Evolutionary conservation across 2,329 filamentous ascomycete genomes (phyloP), one percentile per base, ranked within the genome.

Genomic region (Cladosporium phlei): DNA sequence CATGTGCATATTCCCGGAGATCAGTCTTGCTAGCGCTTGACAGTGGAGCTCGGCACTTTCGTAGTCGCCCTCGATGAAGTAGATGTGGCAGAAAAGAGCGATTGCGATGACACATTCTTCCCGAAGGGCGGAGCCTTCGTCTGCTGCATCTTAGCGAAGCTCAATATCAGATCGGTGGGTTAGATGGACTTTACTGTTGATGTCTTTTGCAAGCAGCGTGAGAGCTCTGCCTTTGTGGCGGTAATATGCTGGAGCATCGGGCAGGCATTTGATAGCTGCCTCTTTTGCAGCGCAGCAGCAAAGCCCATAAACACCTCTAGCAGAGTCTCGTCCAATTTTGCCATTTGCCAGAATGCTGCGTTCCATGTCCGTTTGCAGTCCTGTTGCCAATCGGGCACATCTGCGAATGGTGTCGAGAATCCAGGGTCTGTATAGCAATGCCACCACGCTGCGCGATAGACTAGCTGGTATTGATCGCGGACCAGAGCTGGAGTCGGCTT

Each of bases 381-480:
- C 16, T 28, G 14, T 9, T 39, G 37, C 37, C 37, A 39, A 4
- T 22, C 17, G 10, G 37, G 37, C 17, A 39, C 35, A 3, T 30
- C 16, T 2, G 22, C 19, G 5, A 9, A 17, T 14, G 5, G 12
- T 16, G 16, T 12, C 25, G 10, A 12, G 9, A 14, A 39, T 9
- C 24, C 22, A 16, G 24, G 24, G 11, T 20, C 21, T 3, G 25
- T 16, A 39, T 39, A 39, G 6, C 11, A 20, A 39, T 39, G 37
- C 37, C 37, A 39, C 37, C 37, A 39, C 9, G 37, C 37, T 11
- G 37, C 37, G 24, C 25, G 37, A 29, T 29, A 39, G 16, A 39
- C 25, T 5, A 29, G 22, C 11, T 29, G 37, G 12, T 39, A 22
- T 11, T 39, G 11, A 25, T 39, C n/a, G 16, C 37, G 29, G 9